Evolutionary conservation across 768 basidiomycete species (phyloP).

Genomic region (Hydnomerulius pinastri): DNA sequence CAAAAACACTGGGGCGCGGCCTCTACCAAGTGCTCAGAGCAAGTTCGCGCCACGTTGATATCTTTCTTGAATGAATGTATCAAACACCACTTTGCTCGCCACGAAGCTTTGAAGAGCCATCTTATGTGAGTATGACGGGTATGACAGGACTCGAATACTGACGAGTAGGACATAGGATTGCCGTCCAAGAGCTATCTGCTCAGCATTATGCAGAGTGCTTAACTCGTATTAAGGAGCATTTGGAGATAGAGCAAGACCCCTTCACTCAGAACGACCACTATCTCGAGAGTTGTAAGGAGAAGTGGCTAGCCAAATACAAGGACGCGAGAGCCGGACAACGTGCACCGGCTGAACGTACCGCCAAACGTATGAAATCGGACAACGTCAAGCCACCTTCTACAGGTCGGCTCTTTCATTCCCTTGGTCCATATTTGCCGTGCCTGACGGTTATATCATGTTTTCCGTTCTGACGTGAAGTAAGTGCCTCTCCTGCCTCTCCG

Average conservation of each 20-base stretch:
- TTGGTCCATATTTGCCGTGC: too few species aligned
- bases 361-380: neutral
- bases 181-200: conserved; percentile 22
- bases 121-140: conserved; percentile 26
- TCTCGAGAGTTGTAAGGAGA: conserved; percentile 6
- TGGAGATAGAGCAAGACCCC: conserved; percentile 36
- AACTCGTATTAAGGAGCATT: conserved; percentile 1
- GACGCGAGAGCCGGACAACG: neutral
- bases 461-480: too few species aligned
- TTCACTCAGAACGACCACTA: conserved; percentile 35
- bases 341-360: neutral
- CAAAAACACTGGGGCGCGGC: conserved; percentile 32
- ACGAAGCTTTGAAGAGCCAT: conserved; percentile 28
- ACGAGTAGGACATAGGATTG: conserved; percentile 11
- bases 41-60: conserved; percentile 23
- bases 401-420: neutral
- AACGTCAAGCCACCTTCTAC: neutral
- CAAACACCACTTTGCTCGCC: conserved; percentile 36
- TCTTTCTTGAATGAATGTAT: conserved; percentile 25
- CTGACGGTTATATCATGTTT: too few species aligned
- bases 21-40: conserved; percentile 27
- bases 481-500: too few species aligned
- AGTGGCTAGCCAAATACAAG: conserved; percentile 19
- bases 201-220: conserved; percentile 22
- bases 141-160: neutral